Evolutionary conservation across 2,329 filamentous ascomycete genomes (phyloP), one percentile per base, ranked within the genome.

Genomic region (Tothia fuscella): DNA sequence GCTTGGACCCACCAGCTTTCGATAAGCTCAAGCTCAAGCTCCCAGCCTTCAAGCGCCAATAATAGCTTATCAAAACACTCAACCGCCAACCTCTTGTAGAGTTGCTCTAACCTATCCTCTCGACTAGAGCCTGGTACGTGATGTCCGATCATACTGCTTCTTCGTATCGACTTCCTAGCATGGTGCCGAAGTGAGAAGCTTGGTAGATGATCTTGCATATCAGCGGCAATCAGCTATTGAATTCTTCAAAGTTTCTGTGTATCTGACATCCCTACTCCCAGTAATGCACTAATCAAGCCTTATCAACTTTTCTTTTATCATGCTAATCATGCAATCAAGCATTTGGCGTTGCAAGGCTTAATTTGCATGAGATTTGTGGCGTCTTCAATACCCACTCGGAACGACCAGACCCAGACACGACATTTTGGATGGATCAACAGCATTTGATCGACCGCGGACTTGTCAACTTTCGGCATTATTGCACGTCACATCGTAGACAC

Each of bases 391-490:
- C 13, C 35, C 35, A 25, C 35, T 25, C 22, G 28, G 17, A n/a
- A 12, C 20, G n/a, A 17, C 35, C 35, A 37, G 35, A 37, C 20
- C 35, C 6, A n/a, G n/a, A n/a, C 12, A 16, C 10, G 20, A 17
- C 28, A 24, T 17, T 37, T 25, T 25, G 20, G 21, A 26, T 37
- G 28, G 35, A 37, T 37, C 35, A 21, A 21, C 22, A 25, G 22
- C 35, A 26, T n/a, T 26, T 17, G 35, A 37, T 37, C 35, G 21
- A 24, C 19, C 35, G 35, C 22, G 35, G 35, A 37, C 35, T 37
- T 37, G 22, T 17, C n/a, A 9, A 25, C 35, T 10, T 26, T 10
- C 35, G 35, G 22, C 25, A 37, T 25, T 37, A 28, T n/a, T 24
- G 17, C 28, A 25, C 22, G 35, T 37, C 35, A n/a, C n/a, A n/a